phyloP scores from a whole-genome alignment of 768 basidiomycete genomes.

The Erythrobasidium yunnanense region DNA sequence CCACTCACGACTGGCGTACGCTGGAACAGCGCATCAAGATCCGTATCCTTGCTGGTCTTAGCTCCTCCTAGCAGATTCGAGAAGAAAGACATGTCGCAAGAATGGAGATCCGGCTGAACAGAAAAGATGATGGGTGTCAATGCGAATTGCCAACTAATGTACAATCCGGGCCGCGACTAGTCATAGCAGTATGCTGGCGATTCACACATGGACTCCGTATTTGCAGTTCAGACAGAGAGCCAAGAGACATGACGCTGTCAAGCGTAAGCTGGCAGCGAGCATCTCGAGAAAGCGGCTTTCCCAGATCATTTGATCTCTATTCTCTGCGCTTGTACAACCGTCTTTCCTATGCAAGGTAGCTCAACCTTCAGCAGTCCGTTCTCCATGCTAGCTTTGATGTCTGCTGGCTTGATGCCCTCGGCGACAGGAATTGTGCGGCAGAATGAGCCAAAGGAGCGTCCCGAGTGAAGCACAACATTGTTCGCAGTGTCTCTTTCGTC shows the following conservation, averaged over 20 bases:
- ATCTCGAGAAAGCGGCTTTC: too few species aligned
- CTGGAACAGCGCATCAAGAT: slow-evolving; percentile 17
- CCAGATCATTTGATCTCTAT: not conserved
- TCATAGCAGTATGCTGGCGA: too few species aligned
- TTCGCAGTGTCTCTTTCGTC: not conserved
- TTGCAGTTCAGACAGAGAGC: too few species aligned
- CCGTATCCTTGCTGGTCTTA: not conserved
- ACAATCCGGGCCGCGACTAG: too few species aligned
- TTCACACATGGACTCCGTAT: too few species aligned
- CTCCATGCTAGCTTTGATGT: slow-evolving; percentile 2
- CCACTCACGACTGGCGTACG: slow-evolving; percentile 8
- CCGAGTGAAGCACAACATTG: not conserved
- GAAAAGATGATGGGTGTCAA: too few species aligned
- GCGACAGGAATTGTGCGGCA: not conserved
- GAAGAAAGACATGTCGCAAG: not conserved
- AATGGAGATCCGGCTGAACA: too few species aligned
- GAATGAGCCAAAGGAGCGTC: not conserved
- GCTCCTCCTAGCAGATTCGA: not conserved
- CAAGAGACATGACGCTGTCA: too few species aligned
- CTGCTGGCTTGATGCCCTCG: not conserved
- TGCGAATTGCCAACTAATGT: too few species aligned
- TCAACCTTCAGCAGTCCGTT: slow-evolving; percentile 1
- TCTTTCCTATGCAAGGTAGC: not conserved
- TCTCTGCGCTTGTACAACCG: not conserved
- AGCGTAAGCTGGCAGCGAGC: too few species aligned